Evolutionary conservation across 2,329 filamentous ascomycete species (phyloP), one percentile per base, ranked within the genome.

Genomic region (Neopestalotiopsis sp.): DNA sequence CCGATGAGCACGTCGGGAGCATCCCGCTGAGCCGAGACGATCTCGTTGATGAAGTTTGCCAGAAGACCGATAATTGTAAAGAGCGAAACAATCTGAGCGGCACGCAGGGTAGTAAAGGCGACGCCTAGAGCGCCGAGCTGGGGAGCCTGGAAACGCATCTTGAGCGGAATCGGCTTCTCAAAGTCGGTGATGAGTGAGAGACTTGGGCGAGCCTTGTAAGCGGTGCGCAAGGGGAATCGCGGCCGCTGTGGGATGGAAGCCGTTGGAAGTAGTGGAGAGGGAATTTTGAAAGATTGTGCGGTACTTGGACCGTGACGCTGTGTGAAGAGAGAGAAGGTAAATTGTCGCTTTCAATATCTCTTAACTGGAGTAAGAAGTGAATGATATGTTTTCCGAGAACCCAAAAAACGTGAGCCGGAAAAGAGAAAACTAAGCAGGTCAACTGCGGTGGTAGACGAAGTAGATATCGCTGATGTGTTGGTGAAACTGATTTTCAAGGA

Each of bases 21-120:
- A 38, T 88, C 85, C 67, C 91, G 87, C 71, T 90, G 87, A 28
- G 85, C 87, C 58, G 85, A 83, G 59, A 94, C 89, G 78, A 97
- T 94, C 74, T 93, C 87, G 30, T 90, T 86, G 75, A 97, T 91
- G 81, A 97, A 97, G 80, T 95, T 94, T 76, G 92, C 89, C 0
- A 90, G 90, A 79, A 97, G 89, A 61, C 94, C 94, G 72, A 97
- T 91, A 73, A 96, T 90, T 69, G 90, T 85, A 69, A 96, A 85
- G 77, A 97, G 91, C 32, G 89, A 89, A 71, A 92, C 81, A 70
- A 89, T 86, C 78, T 97, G 91, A 73, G 95, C 85, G 69, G 87
- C 85, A 62, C 95, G 91, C 73, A 92, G 88, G 73, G 90, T 84
- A 69, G 93, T 90, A 83, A 97, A 97, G 74, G 92, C 92, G 74